Base-by-base conservation (phyloP, 345 rosid species). In the Syzygium oleosum region DNA sequence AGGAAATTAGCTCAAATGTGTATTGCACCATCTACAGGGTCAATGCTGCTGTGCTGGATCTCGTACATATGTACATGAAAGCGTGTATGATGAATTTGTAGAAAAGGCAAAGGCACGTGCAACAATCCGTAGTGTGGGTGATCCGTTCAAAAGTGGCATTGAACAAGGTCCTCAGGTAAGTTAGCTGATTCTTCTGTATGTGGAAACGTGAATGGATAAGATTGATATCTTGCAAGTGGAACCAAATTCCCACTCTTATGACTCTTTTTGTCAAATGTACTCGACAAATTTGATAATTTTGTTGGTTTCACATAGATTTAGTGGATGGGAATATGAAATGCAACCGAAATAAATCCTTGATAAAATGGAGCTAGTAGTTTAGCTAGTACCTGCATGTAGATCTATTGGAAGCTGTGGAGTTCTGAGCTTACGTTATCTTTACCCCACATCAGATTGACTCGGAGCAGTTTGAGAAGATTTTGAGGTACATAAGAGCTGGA, bases 121-220 rank as follows among this genome's bases (percentile, higher is more conserved):
- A 19, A 34, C 84, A 85, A 92, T 90, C 2, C 98, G 99, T 34
- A 25, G 43, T 61, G 98, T 97, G 88, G 98, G 99, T 19, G 99
- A 97, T 89, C 98, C 99, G 4, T 97, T 97, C 95, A 94, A 92
- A 93, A 87, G 51, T 8, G 98, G 98, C 59, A 92, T 91, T 46
- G 97, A 97, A 90, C 99, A 97, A 95, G 99, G 99, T 49, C 99
- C 99, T 19, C 99, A 97, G 99, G 99, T 96, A 91, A 86, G 86
- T 54, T 51, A 29, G 73, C 27, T 9, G 56, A n/a, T 21, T 14
- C 54, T 16, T 51, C 86, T 22, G 52, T 38, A 52, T 46, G 61
- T 58, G 55, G 80, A 68, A 68, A 68, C 34, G 17, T 34, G 80
- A 68, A 68, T 68, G 23, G 12, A 68, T 68, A 68, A 68, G 80